These are phyloP conservation scores for Alternaria conjuncta DNA, from an alignment of 2,329 filamentous ascomycete genomes.

Conservation along the genomic window DNA sequence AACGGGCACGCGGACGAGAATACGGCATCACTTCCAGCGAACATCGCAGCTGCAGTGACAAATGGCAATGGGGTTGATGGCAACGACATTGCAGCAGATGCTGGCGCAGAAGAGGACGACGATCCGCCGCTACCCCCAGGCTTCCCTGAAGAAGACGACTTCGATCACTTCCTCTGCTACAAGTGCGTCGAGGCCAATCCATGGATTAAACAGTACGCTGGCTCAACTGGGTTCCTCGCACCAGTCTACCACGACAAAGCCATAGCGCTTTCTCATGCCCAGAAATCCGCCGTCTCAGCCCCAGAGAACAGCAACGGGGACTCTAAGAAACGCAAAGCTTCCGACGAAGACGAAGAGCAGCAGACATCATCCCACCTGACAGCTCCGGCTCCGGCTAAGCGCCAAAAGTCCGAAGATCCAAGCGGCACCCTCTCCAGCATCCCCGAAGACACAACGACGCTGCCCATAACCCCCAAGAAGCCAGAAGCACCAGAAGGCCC, in stretches of 20 bases:
- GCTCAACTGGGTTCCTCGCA: slow-evolving; percentile 77
- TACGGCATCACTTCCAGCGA: slow-evolving; percentile 17
- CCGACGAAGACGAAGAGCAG: slow-evolving; percentile 47
- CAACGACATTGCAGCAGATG: slow-evolving; percentile 52
- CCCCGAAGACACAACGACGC: slow-evolving; percentile 29
- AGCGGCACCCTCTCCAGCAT: slow-evolving; percentile 44
- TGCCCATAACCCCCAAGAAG: slow-evolving; percentile 40
- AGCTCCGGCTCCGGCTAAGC: slow-evolving; percentile 35
- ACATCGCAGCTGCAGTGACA: slow-evolving; percentile 25
- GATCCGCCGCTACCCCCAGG: slow-evolving; percentile 76
- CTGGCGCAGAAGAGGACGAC: slow-evolving; percentile 61
- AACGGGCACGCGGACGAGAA: slow-evolving; percentile 14
- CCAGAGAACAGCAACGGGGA: slow-evolving; percentile 30
- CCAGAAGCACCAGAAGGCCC: slow-evolving; percentile 51
- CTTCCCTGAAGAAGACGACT: slow-evolving; percentile 87
- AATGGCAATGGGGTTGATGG: slow-evolving; percentile 35
- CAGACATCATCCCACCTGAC: slow-evolving; percentile 16
- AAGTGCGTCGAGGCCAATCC: slow-evolving; percentile 87
- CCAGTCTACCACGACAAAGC: slow-evolving; percentile 65
- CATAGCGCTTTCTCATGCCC: slow-evolving; percentile 18
- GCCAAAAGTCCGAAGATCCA: slow-evolving; percentile 46
- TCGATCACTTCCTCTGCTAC: slow-evolving; percentile 91
- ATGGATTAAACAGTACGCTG: slow-evolving; percentile 91
- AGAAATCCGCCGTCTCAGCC: slow-evolving; percentile 2
- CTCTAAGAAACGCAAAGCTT: slow-evolving; percentile 56